phyloP scores from a whole-genome alignment of 352 stramenopile species.

The Bremia lactucae region DNA sequence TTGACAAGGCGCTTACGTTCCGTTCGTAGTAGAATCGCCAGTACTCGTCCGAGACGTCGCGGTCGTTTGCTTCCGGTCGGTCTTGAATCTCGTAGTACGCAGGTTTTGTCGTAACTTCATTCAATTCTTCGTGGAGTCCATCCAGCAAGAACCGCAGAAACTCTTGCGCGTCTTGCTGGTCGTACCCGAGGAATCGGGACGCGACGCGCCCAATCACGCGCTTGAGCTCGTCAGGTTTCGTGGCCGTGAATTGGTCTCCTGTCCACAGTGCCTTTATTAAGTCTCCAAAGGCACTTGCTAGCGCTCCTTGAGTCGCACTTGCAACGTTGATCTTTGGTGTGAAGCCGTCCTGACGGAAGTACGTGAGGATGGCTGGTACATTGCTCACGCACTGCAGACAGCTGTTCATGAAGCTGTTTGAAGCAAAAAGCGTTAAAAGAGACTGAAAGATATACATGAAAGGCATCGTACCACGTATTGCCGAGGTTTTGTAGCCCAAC shows the following conservation, averaged over 20 bases:
- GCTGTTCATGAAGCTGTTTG: slow-evolving; percentile 77
- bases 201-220: slow-evolving; percentile 63
- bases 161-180: slow-evolving; percentile 86
- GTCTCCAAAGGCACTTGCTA: slow-evolving; percentile 54
- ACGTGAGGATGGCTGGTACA: slow-evolving; percentile 38
- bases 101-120: slow-evolving; percentile 57
- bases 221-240: slow-evolving; percentile 56
- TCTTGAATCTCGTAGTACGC: slow-evolving; percentile 72
- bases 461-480: slow-evolving; percentile 66
- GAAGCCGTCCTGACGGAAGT: slow-evolving; percentile 37
- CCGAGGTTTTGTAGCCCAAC: slow-evolving; percentile 67
- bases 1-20: slow-evolving; percentile 57
- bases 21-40: slow-evolving; percentile 78
- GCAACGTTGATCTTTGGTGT: slow-evolving; percentile 41
- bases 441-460: neutral
- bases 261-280: slow-evolving; percentile 64
- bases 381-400: slow-evolving; percentile 79
- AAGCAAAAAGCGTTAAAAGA: slow-evolving; percentile 1
- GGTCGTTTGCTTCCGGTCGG: slow-evolving; percentile 33
- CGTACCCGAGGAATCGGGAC: slow-evolving; percentile 66
- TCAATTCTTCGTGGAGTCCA: slow-evolving; percentile 80
- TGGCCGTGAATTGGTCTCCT: slow-evolving; percentile 40
- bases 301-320: slow-evolving; percentile 49
- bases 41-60: slow-evolving; percentile 64
- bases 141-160: slow-evolving; percentile 86